Percentiles rank a stretch among this genome's conserved stretches.
Conservation (phyloP, 495 filamentous ascomycete species). For the Niebla homalea region DNA sequence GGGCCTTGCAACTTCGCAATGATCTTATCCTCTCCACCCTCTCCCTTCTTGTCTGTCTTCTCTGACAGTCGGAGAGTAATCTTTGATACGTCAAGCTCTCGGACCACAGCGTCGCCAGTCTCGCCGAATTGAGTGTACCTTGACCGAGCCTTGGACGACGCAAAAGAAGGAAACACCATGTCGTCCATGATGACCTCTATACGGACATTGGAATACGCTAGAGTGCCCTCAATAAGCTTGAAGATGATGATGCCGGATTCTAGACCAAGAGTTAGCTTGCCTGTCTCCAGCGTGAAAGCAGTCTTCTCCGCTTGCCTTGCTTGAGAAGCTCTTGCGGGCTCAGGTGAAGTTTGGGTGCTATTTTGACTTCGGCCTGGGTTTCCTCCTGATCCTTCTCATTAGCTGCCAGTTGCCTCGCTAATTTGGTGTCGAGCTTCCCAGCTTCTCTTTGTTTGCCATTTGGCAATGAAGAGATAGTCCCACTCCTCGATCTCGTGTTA, state of each 20-base stretch:
- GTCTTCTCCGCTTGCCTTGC: slow-evolving; percentile 40
- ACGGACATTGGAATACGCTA: slow-evolving; percentile 61
- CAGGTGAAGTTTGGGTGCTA: slow-evolving; percentile 64
- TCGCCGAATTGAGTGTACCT: slow-evolving; percentile 64
- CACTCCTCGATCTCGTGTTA: slow-evolving; percentile 21
- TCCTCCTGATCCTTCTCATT: slow-evolving; percentile 45
- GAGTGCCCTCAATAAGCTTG: slow-evolving; percentile 76
- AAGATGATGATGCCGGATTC: slow-evolving; percentile 91
- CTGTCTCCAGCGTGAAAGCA: not conserved
- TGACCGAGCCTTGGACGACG: slow-evolving; percentile 56
- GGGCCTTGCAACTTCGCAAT: slow-evolving; percentile 74
- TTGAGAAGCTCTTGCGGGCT: slow-evolving; percentile 63
- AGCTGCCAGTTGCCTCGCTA: slow-evolving; percentile 29
- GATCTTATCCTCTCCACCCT: slow-evolving; percentile 54
- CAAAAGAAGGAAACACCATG: slow-evolving; percentile 79
- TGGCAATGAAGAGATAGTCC: slow-evolving; percentile 13
- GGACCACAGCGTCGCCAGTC: slow-evolving; percentile 88
- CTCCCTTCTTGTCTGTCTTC: slow-evolving; percentile 58
- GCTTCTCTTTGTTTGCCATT: slow-evolving; percentile 7
- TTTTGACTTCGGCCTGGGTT: slow-evolving; percentile 25
- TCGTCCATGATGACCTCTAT: slow-evolving; percentile 92
- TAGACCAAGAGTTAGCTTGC: slow-evolving; percentile 22
- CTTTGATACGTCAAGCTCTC: slow-evolving; percentile 88
- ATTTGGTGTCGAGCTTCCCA: slow-evolving; percentile 19
- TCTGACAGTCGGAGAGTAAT: slow-evolving; percentile 76